Base-by-base conservation (phyloP, 257 asterid species). In the Solanum megistacrolobum region DNA sequence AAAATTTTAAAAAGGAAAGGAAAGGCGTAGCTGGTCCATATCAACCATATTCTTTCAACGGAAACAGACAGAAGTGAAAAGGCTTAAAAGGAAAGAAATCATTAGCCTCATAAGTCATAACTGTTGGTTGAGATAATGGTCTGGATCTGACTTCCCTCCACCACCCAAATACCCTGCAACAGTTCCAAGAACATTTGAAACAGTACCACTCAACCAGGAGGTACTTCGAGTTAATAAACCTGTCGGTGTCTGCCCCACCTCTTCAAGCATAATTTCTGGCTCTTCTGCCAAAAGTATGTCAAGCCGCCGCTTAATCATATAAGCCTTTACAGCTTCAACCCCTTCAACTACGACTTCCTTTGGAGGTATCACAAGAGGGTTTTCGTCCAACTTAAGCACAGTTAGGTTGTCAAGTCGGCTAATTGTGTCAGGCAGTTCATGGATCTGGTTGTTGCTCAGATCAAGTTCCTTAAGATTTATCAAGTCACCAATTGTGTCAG, bases 371-470 rank as follows among this genome's bases (percentile, higher is more conserved):
- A 60, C 91, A 76, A 97, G 96, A 85, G 99, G 99, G 92, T 96
- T 96, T 55, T 95, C 93, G 36, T 96, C 98, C 31, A 95, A 88
- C 41, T 94, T 94, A 7, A 95, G 94, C 92, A 92, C 93, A 7
- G 85, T 91, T 71, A 95, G 90, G 60, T 89, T 93, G 43, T 92
- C 89, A 65, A 95, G 97, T 84, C 90, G 91, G 32, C 96, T 96
- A 88, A 96, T 92, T 88, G 92, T 89, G 87, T 93, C 92, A 5
- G 99, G 99, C 90, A 97, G 83, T 48, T 92, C 94, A 38, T 89
- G 97, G 86, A 97, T 94, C 96, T 97, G 99, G 89, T 97, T 96
- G 94, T 97, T 96, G 93, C 99, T 95, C 92, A 96, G 85, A 90
- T 97, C 97, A 39, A 95, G 96, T 86, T 97, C 99, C 88, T 92